phyloP scores from a whole-genome alignment of 169 alveolate genomes.

The Plasmodium sp. region DNA sequence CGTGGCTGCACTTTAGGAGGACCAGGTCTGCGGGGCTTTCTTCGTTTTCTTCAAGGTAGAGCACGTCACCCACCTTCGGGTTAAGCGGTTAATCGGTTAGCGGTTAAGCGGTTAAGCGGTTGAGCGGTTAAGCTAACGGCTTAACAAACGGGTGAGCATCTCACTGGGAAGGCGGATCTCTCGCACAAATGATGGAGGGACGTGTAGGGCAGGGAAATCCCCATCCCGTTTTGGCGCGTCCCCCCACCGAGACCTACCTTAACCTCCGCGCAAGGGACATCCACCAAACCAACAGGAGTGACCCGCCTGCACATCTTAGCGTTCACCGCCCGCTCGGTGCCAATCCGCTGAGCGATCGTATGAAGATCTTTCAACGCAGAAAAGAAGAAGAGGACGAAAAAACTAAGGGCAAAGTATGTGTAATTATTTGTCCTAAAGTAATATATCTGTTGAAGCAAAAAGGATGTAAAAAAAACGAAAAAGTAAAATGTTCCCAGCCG shows the following conservation, averaged over 20 bases:
- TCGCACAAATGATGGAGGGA: not conserved
- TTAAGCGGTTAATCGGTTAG: not conserved
- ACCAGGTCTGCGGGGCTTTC: slow-evolving; percentile 33
- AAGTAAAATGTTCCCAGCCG: not conserved
- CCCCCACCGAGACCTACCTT: not conserved
- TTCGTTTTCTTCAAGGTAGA: slow-evolving; percentile 28
- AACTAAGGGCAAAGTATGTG: not conserved
- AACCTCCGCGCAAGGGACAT: not conserved
- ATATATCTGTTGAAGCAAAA: slow-evolving; percentile 14
- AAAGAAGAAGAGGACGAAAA: slow-evolving; percentile 1
- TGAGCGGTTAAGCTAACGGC: not conserved
- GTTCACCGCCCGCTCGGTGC: not conserved
- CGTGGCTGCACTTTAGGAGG: slow-evolving; percentile 7
- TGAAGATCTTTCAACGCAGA: slow-evolving; percentile 8
- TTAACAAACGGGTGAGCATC: not conserved
- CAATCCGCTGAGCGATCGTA: not conserved
- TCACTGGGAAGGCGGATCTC: not conserved
- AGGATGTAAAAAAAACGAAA: not conserved
- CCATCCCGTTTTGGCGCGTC: not conserved
- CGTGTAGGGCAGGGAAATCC: not conserved
- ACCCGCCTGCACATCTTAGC: slow-evolving; percentile 4
- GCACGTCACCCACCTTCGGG: slow-evolving; percentile 34
- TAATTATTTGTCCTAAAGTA: slow-evolving; percentile 1
- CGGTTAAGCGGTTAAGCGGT: not conserved
- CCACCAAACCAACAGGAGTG: slow-evolving; percentile 29